Evolutionary conservation across 2,329 filamentous ascomycete genomes (phyloP).

Genomic region (Colletotrichum sp.): DNA sequence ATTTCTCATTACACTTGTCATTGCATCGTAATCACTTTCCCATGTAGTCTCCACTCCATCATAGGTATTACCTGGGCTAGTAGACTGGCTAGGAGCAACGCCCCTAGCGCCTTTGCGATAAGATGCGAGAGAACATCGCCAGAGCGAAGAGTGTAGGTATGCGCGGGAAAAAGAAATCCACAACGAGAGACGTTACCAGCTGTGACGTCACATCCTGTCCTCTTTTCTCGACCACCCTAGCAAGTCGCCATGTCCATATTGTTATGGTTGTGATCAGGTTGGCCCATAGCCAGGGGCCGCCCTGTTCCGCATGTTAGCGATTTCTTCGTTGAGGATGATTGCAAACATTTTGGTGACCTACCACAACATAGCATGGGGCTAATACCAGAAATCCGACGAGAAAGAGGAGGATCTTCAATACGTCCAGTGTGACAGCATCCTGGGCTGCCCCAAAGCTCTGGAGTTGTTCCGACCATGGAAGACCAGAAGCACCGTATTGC

Average conservation of each 20-base stretch:
- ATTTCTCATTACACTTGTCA: not conserved
- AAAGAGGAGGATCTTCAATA: not conserved
- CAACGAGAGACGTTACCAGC: not conserved
- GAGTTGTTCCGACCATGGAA: not conserved
- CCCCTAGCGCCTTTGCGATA: not conserved
- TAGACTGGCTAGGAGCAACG: fast-evolving
- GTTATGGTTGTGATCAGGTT: not conserved
- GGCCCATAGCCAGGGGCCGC: not conserved
- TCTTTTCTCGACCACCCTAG: not conserved
- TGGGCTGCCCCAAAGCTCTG: not conserved
- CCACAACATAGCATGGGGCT: not conserved
- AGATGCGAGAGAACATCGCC: not conserved
- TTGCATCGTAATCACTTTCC: not conserved
- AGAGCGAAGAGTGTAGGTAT: not conserved
- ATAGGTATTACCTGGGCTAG: fast-evolving
- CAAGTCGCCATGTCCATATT: not conserved
- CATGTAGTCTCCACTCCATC: not conserved
- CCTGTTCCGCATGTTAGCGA: not conserved
- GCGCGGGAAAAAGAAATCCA: not conserved
- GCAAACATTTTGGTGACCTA: not conserved
- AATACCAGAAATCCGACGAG: not conserved
- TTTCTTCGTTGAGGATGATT: fast-evolving
- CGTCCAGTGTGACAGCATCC: not conserved
- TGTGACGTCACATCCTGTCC: not conserved
- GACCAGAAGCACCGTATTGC: not conserved